Evolutionary conservation across 108 stramenopile species (phyloP), one percentile per base, ranked within the genome.

Genomic region (Cylindrotheca fusiformis): DNA sequence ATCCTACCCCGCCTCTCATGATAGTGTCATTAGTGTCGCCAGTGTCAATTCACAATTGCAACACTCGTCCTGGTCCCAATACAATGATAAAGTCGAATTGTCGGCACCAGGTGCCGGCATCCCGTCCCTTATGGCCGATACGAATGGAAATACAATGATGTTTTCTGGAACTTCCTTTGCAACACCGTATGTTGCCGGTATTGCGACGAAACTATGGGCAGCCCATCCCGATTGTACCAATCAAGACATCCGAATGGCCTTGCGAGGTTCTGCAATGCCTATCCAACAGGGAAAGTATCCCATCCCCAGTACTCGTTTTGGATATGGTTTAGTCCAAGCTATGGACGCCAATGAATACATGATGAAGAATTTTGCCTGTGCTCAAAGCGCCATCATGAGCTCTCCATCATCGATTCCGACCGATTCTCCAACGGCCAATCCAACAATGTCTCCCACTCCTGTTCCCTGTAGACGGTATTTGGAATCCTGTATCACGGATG

Each of bases 121-220:
- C 22, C 33, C 57, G 32, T 41, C 32, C 25, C 6, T 14, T 14
- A 14, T 10, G 6, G n/a, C 30, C 18, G 51, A 33, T 32, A 51
- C 30, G 4, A 26, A 8, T 2, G 52, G 52, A 33, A 46, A 17
- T 24, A 63, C 32, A 24, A 14, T 41, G 36, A 10, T 14, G 6
- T n/a, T n/a, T n/a, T 41, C 36, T 41, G 80, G 81, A 20, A 83
- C 81, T 23, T 73, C 66, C 21, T 84, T 82, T 78, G 81, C 87
- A 17, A 41, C 61, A 4, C 83, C 87, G n/a, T 83, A 88, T 48
- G 90, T 92, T 0, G 74, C 87, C 0, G 90, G 85, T 30, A 79
- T 83, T n/a, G 78, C 79, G 0, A 85, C 90, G 0, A 63, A 82
- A 20, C 33, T 86, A 5, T 67, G 67, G 72, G 58, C 68, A 12